These are phyloP conservation scores for Trichoderma atrobrunneum DNA, from an alignment of 2,329 filamentous ascomycete genomes.

Conservation along the genomic window DNA sequence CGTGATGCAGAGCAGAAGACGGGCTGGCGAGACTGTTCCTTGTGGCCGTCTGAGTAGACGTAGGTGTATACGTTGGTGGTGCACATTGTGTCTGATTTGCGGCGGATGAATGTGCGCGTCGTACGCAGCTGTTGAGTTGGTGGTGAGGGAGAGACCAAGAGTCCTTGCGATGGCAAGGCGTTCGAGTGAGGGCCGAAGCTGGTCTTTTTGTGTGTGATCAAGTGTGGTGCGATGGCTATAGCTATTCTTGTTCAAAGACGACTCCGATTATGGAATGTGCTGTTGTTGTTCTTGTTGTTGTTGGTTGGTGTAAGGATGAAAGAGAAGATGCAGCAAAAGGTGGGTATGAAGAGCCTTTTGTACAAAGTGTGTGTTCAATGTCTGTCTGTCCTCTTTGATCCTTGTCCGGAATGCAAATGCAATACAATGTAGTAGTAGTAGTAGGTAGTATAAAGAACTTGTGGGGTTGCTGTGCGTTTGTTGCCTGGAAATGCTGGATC, in stretches of 20 bases:
- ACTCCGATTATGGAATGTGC: neutral
- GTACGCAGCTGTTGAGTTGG: neutral
- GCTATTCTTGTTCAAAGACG: neutral
- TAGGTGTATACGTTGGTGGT: constrained; percentile 47
- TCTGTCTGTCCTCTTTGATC: neutral
- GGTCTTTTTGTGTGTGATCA: neutral
- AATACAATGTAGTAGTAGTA: neutral
- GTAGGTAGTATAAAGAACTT: constrained; percentile 2
- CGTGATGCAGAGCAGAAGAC: constrained; percentile 41
- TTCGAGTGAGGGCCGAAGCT: neutral
- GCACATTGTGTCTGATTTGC: constrained; percentile 45
- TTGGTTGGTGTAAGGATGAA: constrained; percentile 14
- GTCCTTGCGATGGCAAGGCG: neutral
- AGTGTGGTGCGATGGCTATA: neutral
- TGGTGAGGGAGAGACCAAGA: neutral
- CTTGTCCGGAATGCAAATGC: constrained; percentile 5
- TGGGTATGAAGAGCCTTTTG: constrained; percentile 12
- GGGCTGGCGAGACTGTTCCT: constrained; percentile 34
- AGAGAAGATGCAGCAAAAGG: neutral
- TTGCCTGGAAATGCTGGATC: constrained; percentile 17
- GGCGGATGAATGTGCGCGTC: constrained; percentile 8
- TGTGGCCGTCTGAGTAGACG: constrained; percentile 45
- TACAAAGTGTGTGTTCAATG: neutral
- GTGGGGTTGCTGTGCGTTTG: constrained; percentile 15
- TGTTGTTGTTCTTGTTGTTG: neutral